Base-by-base conservation (phyloP, 1,139 yeast species). In the Hyphopichia burtonii region DNA sequence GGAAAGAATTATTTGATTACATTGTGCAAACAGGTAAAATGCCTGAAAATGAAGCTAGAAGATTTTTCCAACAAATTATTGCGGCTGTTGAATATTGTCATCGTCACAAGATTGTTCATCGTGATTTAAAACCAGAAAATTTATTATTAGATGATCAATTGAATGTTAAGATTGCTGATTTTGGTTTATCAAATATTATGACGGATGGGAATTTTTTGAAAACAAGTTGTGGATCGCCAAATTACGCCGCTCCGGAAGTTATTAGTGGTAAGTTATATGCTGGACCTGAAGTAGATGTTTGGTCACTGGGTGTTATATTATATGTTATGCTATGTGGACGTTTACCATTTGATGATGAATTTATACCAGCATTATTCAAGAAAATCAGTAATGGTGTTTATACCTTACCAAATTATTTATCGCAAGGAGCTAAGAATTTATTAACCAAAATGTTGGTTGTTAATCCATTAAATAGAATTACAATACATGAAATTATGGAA, bases 71-170 rank as follows among this genome's bases (percentile, higher is more conserved):
- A 63, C 99, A 93, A 65, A 94, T 93, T 43, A 91, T 93, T 45
- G 93, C 96, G 31, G 99, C 99, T 2, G 97, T 93, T 2, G 98
- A 91, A 58, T 94, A 94, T 68, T 94, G 99, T 60, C 99, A 93
- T 65, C 79, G 96, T 48, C 98, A 93, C 66, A 93, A 93, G 68
- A 93, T 93, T 70, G 99, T 94, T 35, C 99, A 93, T 61, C 75
- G 99, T 54, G 99, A 93, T 28, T 36, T 36, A 28, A 36, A 36
- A 19, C 38, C 38, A n/a, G 38, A 36, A 28, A 93, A 93, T 63
- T 73, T 93, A 62, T 73, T 93, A 49, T 72, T 93, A 52, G 98
- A 93, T 61, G 98, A 91, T 54, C 85, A 88, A 47, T 71, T 90
- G 52, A 90, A 91, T 61, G 97, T 93, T 42, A 93, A 93, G 63